Conservation (phyloP, 176 grass and related monocot genomes). For the Phoenix dactylifera region DNA sequence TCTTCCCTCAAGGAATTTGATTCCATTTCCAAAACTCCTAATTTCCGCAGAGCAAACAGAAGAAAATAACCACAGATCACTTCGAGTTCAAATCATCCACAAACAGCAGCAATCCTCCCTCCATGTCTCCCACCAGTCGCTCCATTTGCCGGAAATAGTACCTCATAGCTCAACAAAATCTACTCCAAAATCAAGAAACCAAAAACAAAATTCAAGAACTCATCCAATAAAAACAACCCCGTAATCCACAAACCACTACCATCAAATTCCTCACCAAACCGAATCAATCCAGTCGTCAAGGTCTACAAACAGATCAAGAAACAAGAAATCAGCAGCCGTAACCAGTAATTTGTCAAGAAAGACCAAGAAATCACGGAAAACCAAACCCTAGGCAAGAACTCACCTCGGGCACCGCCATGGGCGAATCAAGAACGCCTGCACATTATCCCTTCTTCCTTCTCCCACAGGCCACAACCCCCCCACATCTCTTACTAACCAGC, state of each 20-base stretch:
- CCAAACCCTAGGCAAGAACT: constrained; percentile 2
- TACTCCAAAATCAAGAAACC: constrained; percentile 20
- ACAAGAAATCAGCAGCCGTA: constrained; percentile 6
- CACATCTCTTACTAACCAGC: neutral
- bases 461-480: constrained; percentile 1
- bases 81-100: constrained; percentile 68
- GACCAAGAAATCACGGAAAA: constrained; percentile 7
- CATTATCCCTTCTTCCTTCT: constrained; percentile 2
- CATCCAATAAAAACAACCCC: too few relatives aligned
- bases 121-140: constrained; percentile 61
- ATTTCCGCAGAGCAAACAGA: constrained; percentile 16
- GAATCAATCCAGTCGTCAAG: constrained; percentile 29
- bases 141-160: constrained; percentile 54
- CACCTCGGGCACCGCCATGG: constrained; percentile 46
- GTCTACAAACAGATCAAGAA: constrained; percentile 25
- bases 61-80: constrained; percentile 36
- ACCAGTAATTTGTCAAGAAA: constrained; percentile 4
- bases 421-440: constrained; percentile 24
- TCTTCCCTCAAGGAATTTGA: constrained; percentile 72
- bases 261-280: constrained; percentile 38
- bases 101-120: constrained; percentile 59
- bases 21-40: constrained; percentile 46
- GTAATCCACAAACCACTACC: neutral
- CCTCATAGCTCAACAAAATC: constrained; percentile 58
- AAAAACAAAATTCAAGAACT: constrained; percentile 15